Base-by-base conservation (phyloP, 225 moss, liverwort and hornwort species). In the Asterella californica region DNA sequence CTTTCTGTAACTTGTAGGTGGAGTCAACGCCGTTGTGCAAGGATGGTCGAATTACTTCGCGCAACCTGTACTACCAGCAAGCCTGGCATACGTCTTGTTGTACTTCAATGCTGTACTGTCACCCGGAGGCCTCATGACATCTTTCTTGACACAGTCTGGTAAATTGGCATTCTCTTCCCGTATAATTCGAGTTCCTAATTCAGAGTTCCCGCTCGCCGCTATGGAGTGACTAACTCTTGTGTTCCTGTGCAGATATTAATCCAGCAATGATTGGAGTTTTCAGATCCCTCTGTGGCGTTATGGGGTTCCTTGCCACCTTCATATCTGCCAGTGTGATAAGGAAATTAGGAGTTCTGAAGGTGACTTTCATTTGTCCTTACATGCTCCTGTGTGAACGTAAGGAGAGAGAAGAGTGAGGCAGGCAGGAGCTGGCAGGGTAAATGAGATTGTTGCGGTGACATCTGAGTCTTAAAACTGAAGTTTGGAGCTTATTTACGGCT, bases 91-190 rank as follows among this genome's bases (percentile, higher is more conserved):
- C 33, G 93, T 93, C 61, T 88, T 93, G 71, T 79, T 93, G 52
- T 91, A 91, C 80, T 93, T 93, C 70, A 93, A 93, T 78, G 91
- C 93, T 29, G 91, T 93, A 11, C 86, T 93, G 72, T 90, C 91
- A 65, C 85, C 88, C 15, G 88, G 88, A 46, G 88, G 88, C 15
- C 81, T 88, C 33, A 85, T 88, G 88, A 88, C 93, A 46, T 89
- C 90, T 30, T 93, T 88, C 83, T 89, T 93, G 42, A 87, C 91
- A 57, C 93, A 93, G 76, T 91, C 90, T 84, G 90, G 93, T 93
- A 78, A 46, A 14, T n/a, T 30, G 30, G n/a, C 32, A 24, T 71
- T 71, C 45, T 71, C 46, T n/a, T 22, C 45, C n/a, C 46, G n/a
- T 47, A 10, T 71, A 8, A 25, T 22, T n/a, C 30, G n/a, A 79